Conservation (phyloP, 345 rosid species). For the Euphorbia pulcherrima region DNA sequence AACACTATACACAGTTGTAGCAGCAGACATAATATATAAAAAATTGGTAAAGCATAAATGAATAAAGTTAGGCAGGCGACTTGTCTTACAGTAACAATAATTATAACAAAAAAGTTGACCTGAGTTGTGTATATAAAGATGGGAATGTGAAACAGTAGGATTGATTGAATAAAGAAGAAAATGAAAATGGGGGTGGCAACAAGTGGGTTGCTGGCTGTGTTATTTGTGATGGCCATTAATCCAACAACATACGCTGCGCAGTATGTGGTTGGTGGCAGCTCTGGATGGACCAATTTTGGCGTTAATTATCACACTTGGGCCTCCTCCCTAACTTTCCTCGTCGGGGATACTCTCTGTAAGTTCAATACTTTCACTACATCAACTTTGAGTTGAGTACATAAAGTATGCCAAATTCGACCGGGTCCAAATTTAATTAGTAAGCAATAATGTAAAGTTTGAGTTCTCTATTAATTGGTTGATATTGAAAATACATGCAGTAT, state of each 20-base stretch:
- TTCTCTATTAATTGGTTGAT: too few relatives aligned
- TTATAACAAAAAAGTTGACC: not conserved
- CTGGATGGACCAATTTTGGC: conserved; percentile 34
- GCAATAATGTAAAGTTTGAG: too few relatives aligned
- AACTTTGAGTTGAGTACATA: too few relatives aligned
- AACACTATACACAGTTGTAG: not conserved
- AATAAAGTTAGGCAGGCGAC: not conserved
- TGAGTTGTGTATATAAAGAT: not conserved
- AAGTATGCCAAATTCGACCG: too few relatives aligned
- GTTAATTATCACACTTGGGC: conserved; percentile 32
- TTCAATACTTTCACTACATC: too few relatives aligned
- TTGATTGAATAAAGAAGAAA: not conserved
- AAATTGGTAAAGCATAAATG: not conserved
- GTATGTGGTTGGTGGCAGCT: conserved; percentile 35
- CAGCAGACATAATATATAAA: not conserved
- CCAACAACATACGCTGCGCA: conserved; percentile 35
- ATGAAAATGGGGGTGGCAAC: conserved; percentile 22
- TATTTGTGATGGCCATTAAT: conserved; percentile 29
- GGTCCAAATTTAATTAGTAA: too few relatives aligned
- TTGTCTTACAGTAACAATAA: not conserved
- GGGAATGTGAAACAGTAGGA: not conserved
- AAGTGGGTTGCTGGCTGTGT: conserved; percentile 22
- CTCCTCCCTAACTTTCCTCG: conserved; percentile 35
- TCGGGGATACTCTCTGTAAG: conserved; percentile 47
- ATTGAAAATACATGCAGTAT: conserved; percentile 29